Conservation (phyloP, 768 basidiomycete genomes). For the Agaricus subrufescens region DNA sequence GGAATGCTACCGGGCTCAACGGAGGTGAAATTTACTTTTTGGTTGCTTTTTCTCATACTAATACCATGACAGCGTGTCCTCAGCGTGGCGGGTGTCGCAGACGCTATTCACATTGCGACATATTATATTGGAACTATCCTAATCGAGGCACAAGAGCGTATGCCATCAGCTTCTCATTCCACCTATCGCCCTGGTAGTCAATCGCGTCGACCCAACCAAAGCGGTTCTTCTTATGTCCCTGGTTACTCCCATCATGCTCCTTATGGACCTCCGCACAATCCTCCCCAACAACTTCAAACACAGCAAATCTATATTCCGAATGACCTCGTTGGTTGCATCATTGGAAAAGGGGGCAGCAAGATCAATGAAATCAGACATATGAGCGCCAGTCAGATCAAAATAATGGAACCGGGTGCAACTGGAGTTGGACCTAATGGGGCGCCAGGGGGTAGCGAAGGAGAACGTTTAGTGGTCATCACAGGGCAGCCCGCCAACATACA, state of each 20-base stretch:
- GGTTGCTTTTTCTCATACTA: conserved; percentile 1
- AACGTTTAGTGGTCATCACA: conserved; percentile 93
- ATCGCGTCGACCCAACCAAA: conserved; percentile 18
- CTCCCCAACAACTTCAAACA: conserved; percentile 78
- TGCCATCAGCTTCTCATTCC: conserved; percentile 64
- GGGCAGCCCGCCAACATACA: conserved; percentile 95
- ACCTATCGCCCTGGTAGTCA: conserved; percentile 60
- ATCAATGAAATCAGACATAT: conserved; percentile 98
- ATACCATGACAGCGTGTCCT: conserved; percentile 72
- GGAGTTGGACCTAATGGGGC: conserved; percentile 65
- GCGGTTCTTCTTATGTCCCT: conserved; percentile 66
- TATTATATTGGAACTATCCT: conserved; percentile 99
- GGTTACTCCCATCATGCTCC: conserved; percentile 37
- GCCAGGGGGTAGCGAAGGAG: conserved; percentile 74
- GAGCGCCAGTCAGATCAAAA: conserved; percentile 95
- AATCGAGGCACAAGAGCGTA: conserved; percentile 85
- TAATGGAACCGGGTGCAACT: conserved; percentile 92
- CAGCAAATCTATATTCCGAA: conserved; percentile 99
- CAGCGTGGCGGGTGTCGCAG: conserved; percentile 96
- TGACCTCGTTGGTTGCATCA: conserved; percentile 94
- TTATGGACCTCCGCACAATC: conserved; percentile 41
- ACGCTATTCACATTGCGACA: conserved; percentile 98
- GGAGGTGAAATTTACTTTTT: conserved; percentile 54
- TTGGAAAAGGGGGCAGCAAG: conserved; percentile 96
- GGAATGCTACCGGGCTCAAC: conserved; percentile 99